phyloP scores from a whole-genome alignment of 106 monocot genomes.

The Dioscorea alata region DNA sequence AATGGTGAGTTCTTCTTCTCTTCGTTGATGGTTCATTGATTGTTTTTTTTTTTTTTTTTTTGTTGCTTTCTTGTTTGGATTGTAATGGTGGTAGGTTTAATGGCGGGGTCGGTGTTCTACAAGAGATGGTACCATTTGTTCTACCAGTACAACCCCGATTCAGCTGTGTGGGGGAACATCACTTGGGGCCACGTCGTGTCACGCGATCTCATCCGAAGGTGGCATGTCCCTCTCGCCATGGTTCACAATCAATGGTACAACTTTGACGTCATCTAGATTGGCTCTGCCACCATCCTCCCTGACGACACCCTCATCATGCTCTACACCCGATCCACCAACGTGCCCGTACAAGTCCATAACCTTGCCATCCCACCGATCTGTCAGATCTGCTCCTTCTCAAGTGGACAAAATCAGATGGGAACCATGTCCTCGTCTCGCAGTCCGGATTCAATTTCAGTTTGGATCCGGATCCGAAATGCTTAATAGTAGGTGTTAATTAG shows the following conservation, averaged over 20 bases:
- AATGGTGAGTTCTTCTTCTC: slow-evolving; percentile 21
- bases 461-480: too few relatives aligned
- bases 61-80: not conserved
- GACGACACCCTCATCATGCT: slow-evolving; percentile 47
- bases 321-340: slow-evolving; percentile 41
- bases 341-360: slow-evolving; percentile 39
- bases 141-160: too few relatives aligned
- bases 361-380: slow-evolving; percentile 39
- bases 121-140: slow-evolving; percentile 80
- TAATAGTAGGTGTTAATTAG: too few relatives aligned
- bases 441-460: too few relatives aligned
- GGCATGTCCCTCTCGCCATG: slow-evolving; percentile 58
- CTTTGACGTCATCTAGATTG: slow-evolving; percentile 50
- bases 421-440: slow-evolving; percentile 40
- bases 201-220: slow-evolving; percentile 54
- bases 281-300: slow-evolving; percentile 43
- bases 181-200: too few relatives aligned
- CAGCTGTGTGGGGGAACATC: too few relatives aligned
- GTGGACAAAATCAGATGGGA: slow-evolving; percentile 42
- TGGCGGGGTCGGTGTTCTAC: slow-evolving; percentile 46
- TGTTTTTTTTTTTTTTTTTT: not conserved
- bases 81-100: not conserved
- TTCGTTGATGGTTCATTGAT: too few relatives aligned
- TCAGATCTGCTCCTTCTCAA: slow-evolving; percentile 33
- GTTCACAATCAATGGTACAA: slow-evolving; percentile 57